These are phyloP conservation scores for Pseudopithomyces maydicus DNA, from an alignment of 2,329 filamentous ascomycete genomes.

Conservation along the genomic window DNA sequence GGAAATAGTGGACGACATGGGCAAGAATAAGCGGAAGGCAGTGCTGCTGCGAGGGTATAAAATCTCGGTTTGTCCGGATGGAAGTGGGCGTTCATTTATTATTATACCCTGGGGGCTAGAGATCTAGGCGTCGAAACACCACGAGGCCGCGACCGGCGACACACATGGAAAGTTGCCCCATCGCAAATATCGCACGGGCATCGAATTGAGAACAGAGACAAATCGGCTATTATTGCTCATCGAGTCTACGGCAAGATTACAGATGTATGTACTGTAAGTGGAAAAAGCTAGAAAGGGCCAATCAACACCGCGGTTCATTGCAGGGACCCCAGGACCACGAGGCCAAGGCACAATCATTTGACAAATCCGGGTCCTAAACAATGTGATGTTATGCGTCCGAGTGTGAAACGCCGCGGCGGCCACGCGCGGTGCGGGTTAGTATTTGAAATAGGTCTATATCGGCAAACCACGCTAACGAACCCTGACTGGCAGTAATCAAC, in stretches of 20 bases:
- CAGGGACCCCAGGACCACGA: slow-evolving; percentile 17
- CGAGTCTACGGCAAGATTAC: not conserved
- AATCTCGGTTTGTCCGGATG: not conserved
- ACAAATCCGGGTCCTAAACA: slow-evolving; percentile 24
- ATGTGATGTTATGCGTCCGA: slow-evolving; percentile 12
- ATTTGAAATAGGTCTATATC: slow-evolving; percentile 34
- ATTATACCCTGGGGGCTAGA: not conserved
- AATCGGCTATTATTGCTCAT: not conserved
- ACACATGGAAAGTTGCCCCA: not conserved
- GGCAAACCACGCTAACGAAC: slow-evolving; percentile 23
- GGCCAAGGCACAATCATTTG: slow-evolving; percentile 16
- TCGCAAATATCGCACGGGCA: not conserved
- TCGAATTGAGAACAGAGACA: not conserved
- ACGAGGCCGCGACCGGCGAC: not conserved
- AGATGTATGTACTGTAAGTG: slow-evolving; percentile 3
- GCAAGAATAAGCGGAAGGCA: not conserved
- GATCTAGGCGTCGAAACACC: not conserved
- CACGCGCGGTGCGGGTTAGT: slow-evolving; percentile 20
- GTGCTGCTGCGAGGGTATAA: not conserved
- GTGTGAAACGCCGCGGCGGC: slow-evolving; percentile 19
- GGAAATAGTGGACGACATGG: slow-evolving; percentile 19
- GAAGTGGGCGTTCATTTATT: not conserved
- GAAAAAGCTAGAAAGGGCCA: not conserved
- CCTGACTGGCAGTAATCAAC: slow-evolving; percentile 19
- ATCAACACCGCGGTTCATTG: slow-evolving; percentile 1